phyloP scores from a whole-genome alignment of 1,139 yeast genomes.

The Geotrichum citri-aurantii region DNA sequence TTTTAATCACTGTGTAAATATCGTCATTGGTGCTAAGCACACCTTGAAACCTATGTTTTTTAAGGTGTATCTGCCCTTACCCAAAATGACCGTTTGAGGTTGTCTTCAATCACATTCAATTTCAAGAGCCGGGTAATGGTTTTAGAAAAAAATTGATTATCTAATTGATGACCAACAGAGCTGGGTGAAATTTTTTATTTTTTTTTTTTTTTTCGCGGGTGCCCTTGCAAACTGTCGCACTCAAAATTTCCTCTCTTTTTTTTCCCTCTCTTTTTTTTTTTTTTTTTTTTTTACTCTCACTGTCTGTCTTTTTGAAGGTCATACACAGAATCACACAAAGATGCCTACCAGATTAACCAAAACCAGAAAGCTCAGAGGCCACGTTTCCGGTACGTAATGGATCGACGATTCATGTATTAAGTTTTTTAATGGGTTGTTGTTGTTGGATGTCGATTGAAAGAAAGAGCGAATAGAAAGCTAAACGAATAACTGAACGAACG shows the following conservation, averaged over 20 bases:
- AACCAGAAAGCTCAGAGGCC: conserved; percentile 99
- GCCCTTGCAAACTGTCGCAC: neutral
- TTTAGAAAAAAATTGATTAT: neutral
- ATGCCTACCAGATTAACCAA: conserved; percentile 79
- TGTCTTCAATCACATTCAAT: neutral
- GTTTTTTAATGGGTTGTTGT: neutral
- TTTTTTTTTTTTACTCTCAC: neutral
- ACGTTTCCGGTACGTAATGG: conserved; percentile 75
- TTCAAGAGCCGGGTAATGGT: neutral
- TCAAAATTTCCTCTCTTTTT: neutral
- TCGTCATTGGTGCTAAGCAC: neutral
- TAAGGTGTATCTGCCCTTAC: neutral
- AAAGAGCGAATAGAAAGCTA: neutral
- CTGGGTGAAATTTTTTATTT: neutral
- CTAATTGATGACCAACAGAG: neutral
- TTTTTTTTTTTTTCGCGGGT: neutral
- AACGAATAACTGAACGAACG: neutral
- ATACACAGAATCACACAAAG: neutral
- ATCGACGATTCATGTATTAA: conserved; percentile 30
- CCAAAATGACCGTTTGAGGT: neutral
- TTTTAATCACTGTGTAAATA: neutral
- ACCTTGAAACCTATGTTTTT: neutral
- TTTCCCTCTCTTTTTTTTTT: neutral
- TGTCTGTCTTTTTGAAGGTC: neutral
- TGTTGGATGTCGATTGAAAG: neutral